Evolutionary conservation across 2,329 filamentous ascomycete genomes (phyloP).

Genomic region (Stachybotrys echinatus): DNA sequence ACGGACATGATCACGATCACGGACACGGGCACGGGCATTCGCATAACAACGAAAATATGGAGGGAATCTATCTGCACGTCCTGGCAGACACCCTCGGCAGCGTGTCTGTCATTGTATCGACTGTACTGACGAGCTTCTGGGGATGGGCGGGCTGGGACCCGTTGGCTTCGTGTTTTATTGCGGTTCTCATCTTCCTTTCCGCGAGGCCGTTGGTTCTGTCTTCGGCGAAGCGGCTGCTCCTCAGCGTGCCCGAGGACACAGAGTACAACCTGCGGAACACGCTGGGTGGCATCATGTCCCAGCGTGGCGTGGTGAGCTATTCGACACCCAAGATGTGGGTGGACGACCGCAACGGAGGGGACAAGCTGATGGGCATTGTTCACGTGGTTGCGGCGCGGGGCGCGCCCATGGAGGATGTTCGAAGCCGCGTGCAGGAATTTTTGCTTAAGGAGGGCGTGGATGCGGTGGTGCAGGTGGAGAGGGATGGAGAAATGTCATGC

Average conservation of each 20-base stretch:
- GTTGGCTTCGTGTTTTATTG: slow-evolving; percentile 88
- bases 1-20: slow-evolving; percentile 37
- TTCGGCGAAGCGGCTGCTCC: slow-evolving; percentile 74
- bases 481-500: slow-evolving; percentile 66
- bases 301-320: slow-evolving; percentile 82
- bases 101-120: slow-evolving; percentile 89
- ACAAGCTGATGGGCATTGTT: slow-evolving; percentile 72
- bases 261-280: slow-evolving; percentile 88
- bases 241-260: slow-evolving; percentile 77
- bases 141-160: slow-evolving; percentile 95
- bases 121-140: slow-evolving; percentile 77
- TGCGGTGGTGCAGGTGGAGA: slow-evolving; percentile 81
- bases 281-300: slow-evolving; percentile 72
- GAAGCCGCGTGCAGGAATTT: slow-evolving; percentile 69
- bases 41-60: slow-evolving; percentile 96
- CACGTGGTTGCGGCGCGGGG: slow-evolving; percentile 73
- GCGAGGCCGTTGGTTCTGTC: slow-evolving; percentile 83
- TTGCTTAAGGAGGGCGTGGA: slow-evolving; percentile 69
- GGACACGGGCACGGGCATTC: slow-evolving; percentile 25
- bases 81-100: slow-evolving; percentile 92
- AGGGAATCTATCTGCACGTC: slow-evolving; percentile 94
- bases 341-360: slow-evolving; percentile 57
- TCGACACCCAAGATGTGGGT: slow-evolving; percentile 89
- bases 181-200: slow-evolving; percentile 86
- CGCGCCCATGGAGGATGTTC: slow-evolving; percentile 76